Percentiles rank a stretch among this genome's conserved stretches.
Evolutionary conservation across 805 yeast species (phyloP).

Genomic region (Candida parachauliodes): DNA sequence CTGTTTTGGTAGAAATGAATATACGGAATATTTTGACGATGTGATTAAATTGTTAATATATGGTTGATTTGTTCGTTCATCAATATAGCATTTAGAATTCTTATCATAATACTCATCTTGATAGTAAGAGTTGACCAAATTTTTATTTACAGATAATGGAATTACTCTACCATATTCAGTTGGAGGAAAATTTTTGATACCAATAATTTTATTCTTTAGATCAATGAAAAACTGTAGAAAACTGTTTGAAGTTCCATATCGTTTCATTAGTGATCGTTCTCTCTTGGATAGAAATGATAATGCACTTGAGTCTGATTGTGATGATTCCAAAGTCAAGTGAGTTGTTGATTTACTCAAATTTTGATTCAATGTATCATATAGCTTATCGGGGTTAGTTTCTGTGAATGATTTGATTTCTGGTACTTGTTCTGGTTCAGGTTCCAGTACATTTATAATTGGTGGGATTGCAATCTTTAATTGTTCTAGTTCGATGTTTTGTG

Average conservation of each 20-base stretch:
- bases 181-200: constrained; percentile 45
- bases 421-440: background rate
- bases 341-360: constrained; percentile 21
- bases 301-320: constrained; percentile 16
- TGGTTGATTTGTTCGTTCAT: constrained; percentile 63
- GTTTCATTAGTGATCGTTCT: constrained; percentile 11
- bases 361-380: constrained; percentile 9
- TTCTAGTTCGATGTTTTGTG: constrained; percentile 7
- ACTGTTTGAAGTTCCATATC: constrained; percentile 12
- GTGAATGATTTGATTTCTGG: constrained; percentile 1
- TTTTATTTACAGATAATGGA: constrained; percentile 55
- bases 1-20: constrained; percentile 85
- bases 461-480: background rate
- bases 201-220: constrained; percentile 38
- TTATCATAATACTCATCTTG: constrained; percentile 25
- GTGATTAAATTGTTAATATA: constrained; percentile 70
- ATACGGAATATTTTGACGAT: constrained; percentile 79
- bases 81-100: constrained; percentile 42
- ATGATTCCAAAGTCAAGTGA: constrained; percentile 16
- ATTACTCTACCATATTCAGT: constrained; percentile 70
- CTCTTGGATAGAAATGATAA: constrained; percentile 16
- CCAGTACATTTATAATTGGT: background rate
- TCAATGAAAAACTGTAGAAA: constrained; percentile 13
- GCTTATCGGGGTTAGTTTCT: constrained; percentile 21
- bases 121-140: constrained; percentile 26